Evolutionary conservation across 2,329 filamentous ascomycete genomes (phyloP), one percentile per base, ranked within the genome.

Genomic region (Xylariales sp.): DNA sequence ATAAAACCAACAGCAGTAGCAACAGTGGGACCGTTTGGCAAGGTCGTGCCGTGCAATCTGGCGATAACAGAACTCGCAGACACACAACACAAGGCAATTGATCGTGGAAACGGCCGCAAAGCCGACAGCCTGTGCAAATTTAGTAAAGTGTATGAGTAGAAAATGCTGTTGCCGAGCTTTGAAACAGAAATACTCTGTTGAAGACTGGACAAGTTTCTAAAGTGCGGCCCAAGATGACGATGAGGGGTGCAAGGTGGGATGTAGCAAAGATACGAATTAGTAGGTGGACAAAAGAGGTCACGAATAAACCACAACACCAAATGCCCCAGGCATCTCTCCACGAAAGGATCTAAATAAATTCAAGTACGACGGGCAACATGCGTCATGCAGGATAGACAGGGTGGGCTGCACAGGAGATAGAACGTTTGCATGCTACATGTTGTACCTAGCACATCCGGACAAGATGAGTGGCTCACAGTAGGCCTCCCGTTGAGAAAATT

Each of bases 351-450:
- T 40, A 36, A 41, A 33, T 32, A n/a, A n/a, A n/a, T 18, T 15
- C 17, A 24, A 21, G 30, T 19, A 39, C 27, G 29, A 21, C 29
- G 20, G 19, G 27, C 29, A 39, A 21, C 18, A 33, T 39, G 37
- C 33, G 24, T 33, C 33, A 48, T 48, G 42, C 46, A 50, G 40
- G 41, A 35, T 37, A 42, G 42, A 40, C 41, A 47, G 41, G 48
- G 55, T 53, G 52, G 51, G 51, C 52, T 56, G 53, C 52, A 52
- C n/a, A n/a, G n/a, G n/a, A n/a, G n/a, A n/a, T n/a, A n/a, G 55
- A 43, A 47, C 46, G 41, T 46, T 41, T 44, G 40, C 40, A 41
- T 38, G 17, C 40, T 46, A 40, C 50, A 49, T 50, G 45, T 48
- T 44, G 49, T 49, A 46, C 45, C 40, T 46, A 41, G 42, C 48